Base-by-base conservation (phyloP, 73 alveolate genomes). In the Paramecium sonneborni region DNA sequence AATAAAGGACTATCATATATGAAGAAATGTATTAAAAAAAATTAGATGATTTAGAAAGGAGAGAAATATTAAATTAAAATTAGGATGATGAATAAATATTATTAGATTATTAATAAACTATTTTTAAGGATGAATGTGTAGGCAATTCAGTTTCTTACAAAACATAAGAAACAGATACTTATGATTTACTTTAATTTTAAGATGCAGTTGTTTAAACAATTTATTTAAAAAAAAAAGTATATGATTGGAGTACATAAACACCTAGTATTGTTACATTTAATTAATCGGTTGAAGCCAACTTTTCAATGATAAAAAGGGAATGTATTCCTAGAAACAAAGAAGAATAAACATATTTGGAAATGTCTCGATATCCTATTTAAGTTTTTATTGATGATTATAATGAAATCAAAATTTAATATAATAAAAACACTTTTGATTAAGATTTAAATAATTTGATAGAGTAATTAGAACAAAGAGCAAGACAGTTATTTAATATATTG, bases 231-330 rank as follows among this genome's bases (percentile, higher is more conserved):
- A 79, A 79, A 79, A 79, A 79, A 79, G 55, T 46, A 21, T 23
- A 41, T 79, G 72, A 38, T 30, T 43, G 44, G 55, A 43, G 46
- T 43, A 79, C 90, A 18, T 23, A 79, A 79, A 79, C 90, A 41
- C 26, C 90, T 5, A 24, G 11, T 21, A 21, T 46, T 39, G 41
- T 44, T 3, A 24, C 41, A 24, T 7, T 79, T 18, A 79, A 79
- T 79, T 18, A 79, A 44, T 38, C 69, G 3, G n/a, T n/a, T 20
- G 69, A 79, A 46, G 90, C 90, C 21, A 46, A 79, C n/a, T 79
- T 79, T 43, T 79, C 90, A 0, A 46, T 79, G 69, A 79, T 79
- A 18, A 79, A 79, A 23, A 79, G 90, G 41, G 90, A 79, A 79
- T 79, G 90, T 21, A 46, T 79, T 20, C 90, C 90, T 10, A 39